Evolutionary conservation across 495 filamentous ascomycete species (phyloP).

Genomic region (Physcia stellaris): DNA sequence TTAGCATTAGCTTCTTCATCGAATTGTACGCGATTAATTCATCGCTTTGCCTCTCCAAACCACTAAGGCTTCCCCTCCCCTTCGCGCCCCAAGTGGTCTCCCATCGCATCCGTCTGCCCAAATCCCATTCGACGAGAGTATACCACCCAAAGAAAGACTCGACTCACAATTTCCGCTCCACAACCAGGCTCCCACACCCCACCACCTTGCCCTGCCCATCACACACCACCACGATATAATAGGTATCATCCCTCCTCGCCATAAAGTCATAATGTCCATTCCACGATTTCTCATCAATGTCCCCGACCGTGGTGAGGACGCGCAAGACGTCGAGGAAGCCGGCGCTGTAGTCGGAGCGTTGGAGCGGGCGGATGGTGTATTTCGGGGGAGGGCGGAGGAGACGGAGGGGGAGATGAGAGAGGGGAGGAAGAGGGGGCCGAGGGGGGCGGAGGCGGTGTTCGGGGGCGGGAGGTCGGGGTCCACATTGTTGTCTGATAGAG

Average conservation of each 20-base stretch:
- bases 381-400: constrained; percentile 51
- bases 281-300: constrained; percentile 64
- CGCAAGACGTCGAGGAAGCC: constrained; percentile 84
- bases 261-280: constrained; percentile 76
- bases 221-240: constrained; percentile 73
- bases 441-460: constrained; percentile 33
- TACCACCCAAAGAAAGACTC: constrained; percentile 11
- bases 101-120: not conserved
- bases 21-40: not conserved
- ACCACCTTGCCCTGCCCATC: constrained; percentile 60
- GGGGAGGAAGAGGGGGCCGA: constrained; percentile 56
- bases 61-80: not conserved
- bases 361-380: constrained; percentile 73
- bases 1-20: not conserved
- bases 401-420: constrained; percentile 68
- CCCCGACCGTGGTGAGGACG: constrained; percentile 85
- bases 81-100: not conserved
- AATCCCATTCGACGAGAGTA: not conserved
- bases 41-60: no score
- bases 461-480: constrained; percentile 9
- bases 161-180: constrained; percentile 43
- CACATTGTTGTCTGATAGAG: constrained; percentile 6
- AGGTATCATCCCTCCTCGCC: constrained; percentile 58
- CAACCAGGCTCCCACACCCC: constrained; percentile 74
- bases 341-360: constrained; percentile 58